Conservation (phyloP, 331 rosid species). For the Ulmus americana region DNA sequence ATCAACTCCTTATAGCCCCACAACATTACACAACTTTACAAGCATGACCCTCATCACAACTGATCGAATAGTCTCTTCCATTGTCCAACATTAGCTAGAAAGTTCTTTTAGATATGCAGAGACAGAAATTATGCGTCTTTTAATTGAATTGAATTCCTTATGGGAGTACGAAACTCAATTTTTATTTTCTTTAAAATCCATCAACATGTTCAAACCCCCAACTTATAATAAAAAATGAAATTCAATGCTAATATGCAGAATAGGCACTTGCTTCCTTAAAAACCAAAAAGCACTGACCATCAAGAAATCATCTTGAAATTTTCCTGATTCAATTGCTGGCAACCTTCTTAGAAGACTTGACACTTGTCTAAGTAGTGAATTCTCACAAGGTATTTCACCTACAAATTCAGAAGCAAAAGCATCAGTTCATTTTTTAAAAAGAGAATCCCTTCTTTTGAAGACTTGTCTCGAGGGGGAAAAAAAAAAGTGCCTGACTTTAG, state of each 20-base stretch:
- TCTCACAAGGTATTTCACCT: slow-evolving; percentile 85
- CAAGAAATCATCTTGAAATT: slow-evolving; percentile 89
- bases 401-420: slow-evolving; percentile 1
- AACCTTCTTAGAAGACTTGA: slow-evolving; percentile 86
- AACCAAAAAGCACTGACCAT: slow-evolving; percentile 55
- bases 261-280: slow-evolving; percentile 2
- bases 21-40: not conserved
- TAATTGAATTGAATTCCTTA: not conserved
- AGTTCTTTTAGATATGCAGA: not conserved
- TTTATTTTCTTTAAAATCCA: not conserved
- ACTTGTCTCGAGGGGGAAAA: no score
- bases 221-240: no score
- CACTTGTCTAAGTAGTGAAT: slow-evolving; percentile 84
- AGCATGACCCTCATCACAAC: not conserved
- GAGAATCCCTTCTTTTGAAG: no score
- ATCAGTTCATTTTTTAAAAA: not conserved
- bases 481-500: no score
- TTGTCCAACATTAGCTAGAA: not conserved
- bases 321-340: slow-evolving; percentile 84
- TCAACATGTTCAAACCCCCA: not conserved
- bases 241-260: not conserved
- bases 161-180: no score
- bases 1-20: not conserved
- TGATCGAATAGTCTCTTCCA: not conserved
- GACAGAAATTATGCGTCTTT: not conserved